These are phyloP conservation scores for Juglanconis oblonga DNA, from an alignment of 2,329 filamentous ascomycete species.

Conservation along the genomic window DNA sequence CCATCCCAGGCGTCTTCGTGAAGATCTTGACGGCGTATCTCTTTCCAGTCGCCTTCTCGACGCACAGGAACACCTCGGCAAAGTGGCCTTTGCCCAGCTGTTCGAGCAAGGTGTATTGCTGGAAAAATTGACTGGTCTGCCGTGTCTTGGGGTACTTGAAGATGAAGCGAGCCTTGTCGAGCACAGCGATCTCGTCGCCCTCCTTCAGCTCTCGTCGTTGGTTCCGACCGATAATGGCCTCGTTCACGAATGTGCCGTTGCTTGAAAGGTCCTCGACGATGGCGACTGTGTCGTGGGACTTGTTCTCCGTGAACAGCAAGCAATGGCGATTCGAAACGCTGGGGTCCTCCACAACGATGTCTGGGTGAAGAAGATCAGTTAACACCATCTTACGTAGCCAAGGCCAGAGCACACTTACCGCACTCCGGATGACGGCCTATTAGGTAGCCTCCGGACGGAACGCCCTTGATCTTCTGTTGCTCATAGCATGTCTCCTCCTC, in stretches of 20 bases:
- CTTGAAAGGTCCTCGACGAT: conserved; percentile 90
- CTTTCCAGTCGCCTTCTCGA: conserved; percentile 79
- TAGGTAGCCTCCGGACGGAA: conserved; percentile 78
- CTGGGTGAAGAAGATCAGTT: conserved; percentile 37
- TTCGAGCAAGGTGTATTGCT: conserved; percentile 81
- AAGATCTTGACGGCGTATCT: conserved; percentile 94
- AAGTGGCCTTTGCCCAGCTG: conserved; percentile 94
- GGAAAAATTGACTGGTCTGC: conserved; percentile 72
- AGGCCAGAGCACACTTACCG: conserved; percentile 53
- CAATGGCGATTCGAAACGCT: conserved; percentile 88
- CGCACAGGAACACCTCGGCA: conserved; percentile 86
- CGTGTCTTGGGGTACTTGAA: conserved; percentile 83
- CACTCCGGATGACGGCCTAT: conserved; percentile 93
- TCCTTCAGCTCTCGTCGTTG: conserved; percentile 85
- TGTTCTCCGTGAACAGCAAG: conserved; percentile 35
- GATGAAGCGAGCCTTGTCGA: conserved; percentile 81
- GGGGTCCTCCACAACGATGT: conserved; percentile 71
- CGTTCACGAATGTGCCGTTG: conserved; percentile 96
- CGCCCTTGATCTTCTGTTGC: conserved; percentile 56
- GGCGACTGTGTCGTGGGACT: conserved; percentile 51
- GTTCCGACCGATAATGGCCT: conserved; percentile 86
- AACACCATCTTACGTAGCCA: not conserved
- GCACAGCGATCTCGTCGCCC: conserved; percentile 84
- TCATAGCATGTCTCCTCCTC: conserved; percentile 62
- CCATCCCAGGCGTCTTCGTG: conserved; percentile 76